Conservation (phyloP, 2,329 filamentous ascomycete species). For the Paramyrothecium sp. region DNA sequence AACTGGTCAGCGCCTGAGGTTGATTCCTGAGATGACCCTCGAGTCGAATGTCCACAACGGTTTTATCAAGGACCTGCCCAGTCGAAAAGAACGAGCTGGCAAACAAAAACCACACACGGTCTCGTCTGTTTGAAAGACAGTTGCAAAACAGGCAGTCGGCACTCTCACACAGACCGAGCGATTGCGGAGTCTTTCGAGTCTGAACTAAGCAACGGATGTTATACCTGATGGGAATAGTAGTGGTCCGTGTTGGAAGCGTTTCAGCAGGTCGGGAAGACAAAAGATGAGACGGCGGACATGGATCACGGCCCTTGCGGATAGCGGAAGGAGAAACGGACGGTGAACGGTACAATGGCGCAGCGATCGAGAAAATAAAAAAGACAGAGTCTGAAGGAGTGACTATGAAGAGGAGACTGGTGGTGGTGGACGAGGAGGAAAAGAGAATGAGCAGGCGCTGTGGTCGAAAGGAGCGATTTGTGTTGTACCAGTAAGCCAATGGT, state of each 20-base stretch:
- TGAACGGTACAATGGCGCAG: neutral
- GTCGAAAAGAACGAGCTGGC: no score
- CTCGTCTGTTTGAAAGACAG: no score
- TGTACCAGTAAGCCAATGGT: constrained; percentile 19
- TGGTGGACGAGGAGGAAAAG: neutral
- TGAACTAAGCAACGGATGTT: neutral
- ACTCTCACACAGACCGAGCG: neutral
- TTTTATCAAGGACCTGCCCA: no score
- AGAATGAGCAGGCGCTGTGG: constrained; percentile 3
- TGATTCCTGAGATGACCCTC: no score
- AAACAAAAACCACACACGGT: no score
- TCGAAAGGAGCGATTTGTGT: constrained; percentile 10
- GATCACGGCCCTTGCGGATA: neutral
- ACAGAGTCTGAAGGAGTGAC: constrained; percentile 2
- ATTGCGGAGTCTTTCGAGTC: neutral
- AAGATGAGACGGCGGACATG: neutral
- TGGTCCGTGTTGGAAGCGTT: neutral
- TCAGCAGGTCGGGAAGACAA: neutral
- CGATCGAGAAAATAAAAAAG: neutral
- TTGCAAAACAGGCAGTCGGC: neutral
- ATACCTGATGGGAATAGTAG: neutral
- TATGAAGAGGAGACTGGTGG: constrained; percentile 1
- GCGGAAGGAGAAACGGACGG: neutral
- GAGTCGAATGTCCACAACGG: no score
- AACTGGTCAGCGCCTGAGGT: neutral